Evolutionary conservation across 345 rosid species (phyloP), one percentile per base, ranked within the genome.

Genomic region (Syzygium aqueum): DNA sequence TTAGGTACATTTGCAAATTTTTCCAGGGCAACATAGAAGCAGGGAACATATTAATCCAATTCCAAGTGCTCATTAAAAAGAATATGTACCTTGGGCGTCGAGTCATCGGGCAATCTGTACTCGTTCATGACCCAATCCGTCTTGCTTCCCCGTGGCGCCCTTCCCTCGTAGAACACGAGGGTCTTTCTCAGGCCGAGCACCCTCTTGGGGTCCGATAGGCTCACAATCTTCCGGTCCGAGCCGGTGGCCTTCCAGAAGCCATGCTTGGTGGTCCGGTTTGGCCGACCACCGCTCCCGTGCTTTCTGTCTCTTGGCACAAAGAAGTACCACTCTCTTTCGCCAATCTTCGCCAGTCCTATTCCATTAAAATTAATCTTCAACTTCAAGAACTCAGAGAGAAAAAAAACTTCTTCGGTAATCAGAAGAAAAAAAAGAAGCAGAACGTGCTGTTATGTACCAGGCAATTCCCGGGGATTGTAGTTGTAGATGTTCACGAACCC

Each of bases 161-260:
- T 94, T 22, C 99, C 99, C 90, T 84, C 54, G 33, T 96, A 97
- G 93, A 97, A 97, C 90, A 97, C 99, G 51, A 97, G 98, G 9
- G 98, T 97, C 88, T 97, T 97, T 89, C 93, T 94, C 12, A 96
- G 89, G 63, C 99, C 99, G 30, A 97, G 89, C 5, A 94, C 80
- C 88, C 94, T 94, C 87, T 95, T 96, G 10, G 94, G 96, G 6
- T 92, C 98, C 3, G 97, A 91, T 23, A 93, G 88, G 89, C 93
- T 93, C 85, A 94, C 86, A 40, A 97, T 97, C 91, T 91, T 97
- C 87, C 99, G 87, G 77, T 97, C 99, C 0, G 98, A 96, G 53
- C 99, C 99, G 0, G 99, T 97, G 82, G 99, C 99, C 87, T 97
- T 97, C 99, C 99, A 97, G 90, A 94, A 97, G 59, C 99, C 99